These are phyloP conservation scores for Populus tremula DNA, from an alignment of 345 rosid genomes.

Conservation along the genomic window DNA sequence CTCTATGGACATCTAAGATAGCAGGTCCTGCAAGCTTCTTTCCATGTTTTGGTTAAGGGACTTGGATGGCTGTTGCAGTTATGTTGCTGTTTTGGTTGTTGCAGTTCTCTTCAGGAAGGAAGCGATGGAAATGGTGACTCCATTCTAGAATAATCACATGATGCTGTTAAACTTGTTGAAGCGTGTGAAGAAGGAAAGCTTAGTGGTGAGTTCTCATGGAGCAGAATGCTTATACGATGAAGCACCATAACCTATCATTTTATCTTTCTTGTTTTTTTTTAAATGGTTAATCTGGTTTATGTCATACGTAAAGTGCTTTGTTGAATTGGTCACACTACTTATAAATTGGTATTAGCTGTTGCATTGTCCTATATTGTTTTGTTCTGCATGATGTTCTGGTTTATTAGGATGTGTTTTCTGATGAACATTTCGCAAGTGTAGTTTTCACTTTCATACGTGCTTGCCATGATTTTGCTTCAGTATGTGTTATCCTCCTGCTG, in stretches of 20 bases:
- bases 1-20: slow-evolving; percentile 63
- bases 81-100: slow-evolving; percentile 10
- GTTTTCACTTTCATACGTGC: neutral
- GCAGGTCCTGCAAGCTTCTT: slow-evolving; percentile 12
- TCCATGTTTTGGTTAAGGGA: slow-evolving; percentile 6
- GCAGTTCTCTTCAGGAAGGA: slow-evolving; percentile 6
- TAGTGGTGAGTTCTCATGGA: slow-evolving; percentile 20
- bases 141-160: slow-evolving; percentile 30
- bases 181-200: slow-evolving; percentile 30
- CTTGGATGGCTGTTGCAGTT: slow-evolving; percentile 12
- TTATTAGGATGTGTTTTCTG: neutral
- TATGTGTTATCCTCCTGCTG: neutral
- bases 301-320: slow-evolving; percentile 16
- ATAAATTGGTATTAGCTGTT: neutral
- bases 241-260: slow-evolving; percentile 21
- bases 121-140: slow-evolving; percentile 27
- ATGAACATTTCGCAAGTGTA: neutral
- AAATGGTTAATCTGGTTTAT: slow-evolving; percentile 10
- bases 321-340: slow-evolving; percentile 3
- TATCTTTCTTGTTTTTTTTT: neutral
- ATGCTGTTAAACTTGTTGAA: slow-evolving; percentile 30
- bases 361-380: neutral
- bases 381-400: neutral
- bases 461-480: neutral
- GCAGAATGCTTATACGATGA: slow-evolving; percentile 13